Evolutionary conservation across 805 yeast species (phyloP).

Genomic region (Hanseniaspora nectarophila): DNA sequence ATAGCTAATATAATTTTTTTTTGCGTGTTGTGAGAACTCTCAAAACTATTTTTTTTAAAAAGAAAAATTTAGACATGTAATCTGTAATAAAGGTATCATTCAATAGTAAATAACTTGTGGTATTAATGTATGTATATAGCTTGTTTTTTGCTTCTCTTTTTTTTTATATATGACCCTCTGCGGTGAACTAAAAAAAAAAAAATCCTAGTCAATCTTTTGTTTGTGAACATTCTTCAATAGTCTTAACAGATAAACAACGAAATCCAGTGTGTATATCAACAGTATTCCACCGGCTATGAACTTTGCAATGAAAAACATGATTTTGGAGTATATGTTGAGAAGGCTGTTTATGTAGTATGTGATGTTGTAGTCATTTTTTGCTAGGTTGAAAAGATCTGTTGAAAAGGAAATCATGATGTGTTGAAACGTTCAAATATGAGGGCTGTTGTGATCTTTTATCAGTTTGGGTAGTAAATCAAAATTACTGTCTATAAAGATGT

Average conservation of each 20-base stretch:
- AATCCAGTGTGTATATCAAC: constrained; percentile 2
- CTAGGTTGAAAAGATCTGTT: background rate
- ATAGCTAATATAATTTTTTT: background rate
- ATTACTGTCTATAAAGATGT: no score
- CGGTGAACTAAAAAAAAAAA: no score
- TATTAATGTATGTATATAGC: no score
- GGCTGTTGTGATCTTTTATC: no score
- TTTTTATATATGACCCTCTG: no score
- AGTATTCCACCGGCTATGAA: background rate
- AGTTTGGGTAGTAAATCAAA: no score
- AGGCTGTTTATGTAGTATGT: background rate
- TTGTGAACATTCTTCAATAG: background rate
- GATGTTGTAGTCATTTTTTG: background rate
- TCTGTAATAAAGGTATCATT: no score
- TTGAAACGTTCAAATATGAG: no score
- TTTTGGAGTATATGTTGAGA: constrained; percentile 2
- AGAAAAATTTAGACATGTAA: no score
- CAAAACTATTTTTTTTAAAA: background rate
- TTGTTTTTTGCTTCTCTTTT: no score
- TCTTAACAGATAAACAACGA: constrained; percentile 3
- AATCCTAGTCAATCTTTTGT: background rate
- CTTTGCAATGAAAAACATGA: constrained; percentile 9
- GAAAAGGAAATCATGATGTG: background rate
- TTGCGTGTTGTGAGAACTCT: background rate
- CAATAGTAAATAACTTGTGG: no score